A percentile compares a stretch with the other conserved stretches of the same genome.
These are phyloP conservation scores for Lasiodiplodia gonubiensis DNA, from an alignment of 2,329 filamentous ascomycete species.

Conservation along the genomic window DNA sequence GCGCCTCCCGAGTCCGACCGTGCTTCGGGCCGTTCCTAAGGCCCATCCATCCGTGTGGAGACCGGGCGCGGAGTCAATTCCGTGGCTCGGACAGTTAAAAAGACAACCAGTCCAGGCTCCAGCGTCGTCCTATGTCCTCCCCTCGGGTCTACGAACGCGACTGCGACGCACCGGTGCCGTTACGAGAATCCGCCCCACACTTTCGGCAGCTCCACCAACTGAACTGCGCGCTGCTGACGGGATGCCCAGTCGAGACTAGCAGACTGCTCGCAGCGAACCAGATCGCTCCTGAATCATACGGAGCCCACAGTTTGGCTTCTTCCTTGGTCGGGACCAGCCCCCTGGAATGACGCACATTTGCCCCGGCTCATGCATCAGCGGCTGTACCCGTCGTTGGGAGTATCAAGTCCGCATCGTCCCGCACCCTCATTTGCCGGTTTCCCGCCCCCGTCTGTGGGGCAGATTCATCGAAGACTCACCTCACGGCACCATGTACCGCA, in stretches of 20 bases:
- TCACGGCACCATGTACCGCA: slow-evolving; percentile 7
- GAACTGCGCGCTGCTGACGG: background rate
- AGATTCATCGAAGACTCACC: background rate
- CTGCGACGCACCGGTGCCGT: background rate
- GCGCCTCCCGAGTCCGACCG: background rate
- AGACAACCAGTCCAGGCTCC: too few relatives aligned
- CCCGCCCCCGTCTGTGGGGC: background rate
- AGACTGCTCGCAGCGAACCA: background rate
- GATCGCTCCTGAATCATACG: background rate
- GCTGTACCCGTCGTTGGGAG: slow-evolving; percentile 18
- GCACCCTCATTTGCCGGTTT: background rate
- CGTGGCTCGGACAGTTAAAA: background rate
- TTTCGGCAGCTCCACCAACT: background rate
- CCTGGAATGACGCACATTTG: background rate
- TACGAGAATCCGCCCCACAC: background rate
- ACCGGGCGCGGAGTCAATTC: background rate
- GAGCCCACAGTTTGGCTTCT: background rate
- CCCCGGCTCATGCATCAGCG: slow-evolving; percentile 2
- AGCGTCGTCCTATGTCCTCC: background rate
- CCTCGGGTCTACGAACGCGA: background rate
- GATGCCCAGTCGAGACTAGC: slow-evolving; percentile 13
- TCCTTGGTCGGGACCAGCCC: background rate
- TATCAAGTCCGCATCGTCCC: slow-evolving; percentile 5
- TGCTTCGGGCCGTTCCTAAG: slow-evolving; percentile 13
- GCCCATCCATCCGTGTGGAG: background rate